Evolutionary conservation across 331 rosid genomes (phyloP).

Genomic region (Arachis monticola): DNA sequence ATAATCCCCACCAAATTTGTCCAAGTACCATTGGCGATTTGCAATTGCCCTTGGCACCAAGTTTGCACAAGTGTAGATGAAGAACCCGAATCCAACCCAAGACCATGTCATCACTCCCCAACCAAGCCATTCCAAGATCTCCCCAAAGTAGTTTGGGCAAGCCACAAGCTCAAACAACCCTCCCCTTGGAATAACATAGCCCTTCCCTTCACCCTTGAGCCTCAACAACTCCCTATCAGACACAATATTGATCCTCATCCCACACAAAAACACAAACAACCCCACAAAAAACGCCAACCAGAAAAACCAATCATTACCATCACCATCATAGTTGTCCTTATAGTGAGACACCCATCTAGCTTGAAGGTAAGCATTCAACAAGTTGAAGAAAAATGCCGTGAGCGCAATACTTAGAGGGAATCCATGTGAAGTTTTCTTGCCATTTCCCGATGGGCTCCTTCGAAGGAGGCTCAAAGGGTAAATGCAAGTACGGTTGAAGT

Average conservation of each 20-base stretch:
- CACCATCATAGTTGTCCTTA: conserved; percentile 42
- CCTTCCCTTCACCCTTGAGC: conserved; percentile 64
- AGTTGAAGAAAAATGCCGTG: conserved; percentile 60
- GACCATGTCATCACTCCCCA: conserved; percentile 87
- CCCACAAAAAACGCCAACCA: conserved; percentile 60
- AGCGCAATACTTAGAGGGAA: conserved; percentile 62
- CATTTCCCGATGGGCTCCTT: neutral
- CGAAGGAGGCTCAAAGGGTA: conserved; percentile 62
- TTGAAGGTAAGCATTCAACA: conserved; percentile 69
- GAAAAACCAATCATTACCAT: conserved; percentile 40
- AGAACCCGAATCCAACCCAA: conserved; percentile 71
- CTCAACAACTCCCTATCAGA: conserved; percentile 66
- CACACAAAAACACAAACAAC: conserved; percentile 48
- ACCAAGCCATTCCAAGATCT: conserved; percentile 83
- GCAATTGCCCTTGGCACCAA: conserved; percentile 83
- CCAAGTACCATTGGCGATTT: conserved; percentile 73
- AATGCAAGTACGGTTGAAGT: conserved; percentile 65
- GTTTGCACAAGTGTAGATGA: conserved; percentile 68
- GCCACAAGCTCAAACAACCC: conserved; percentile 73
- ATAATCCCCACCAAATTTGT: conserved; percentile 83
- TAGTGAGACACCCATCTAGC: conserved; percentile 70
- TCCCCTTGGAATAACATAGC: conserved; percentile 73
- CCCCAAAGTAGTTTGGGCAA: conserved; percentile 83
- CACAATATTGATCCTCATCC: conserved; percentile 68
- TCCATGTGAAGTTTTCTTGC: conserved; percentile 23